Conservation (phyloP, 2,329 filamentous ascomycete genomes). For the Diplodia seriata region DNA sequence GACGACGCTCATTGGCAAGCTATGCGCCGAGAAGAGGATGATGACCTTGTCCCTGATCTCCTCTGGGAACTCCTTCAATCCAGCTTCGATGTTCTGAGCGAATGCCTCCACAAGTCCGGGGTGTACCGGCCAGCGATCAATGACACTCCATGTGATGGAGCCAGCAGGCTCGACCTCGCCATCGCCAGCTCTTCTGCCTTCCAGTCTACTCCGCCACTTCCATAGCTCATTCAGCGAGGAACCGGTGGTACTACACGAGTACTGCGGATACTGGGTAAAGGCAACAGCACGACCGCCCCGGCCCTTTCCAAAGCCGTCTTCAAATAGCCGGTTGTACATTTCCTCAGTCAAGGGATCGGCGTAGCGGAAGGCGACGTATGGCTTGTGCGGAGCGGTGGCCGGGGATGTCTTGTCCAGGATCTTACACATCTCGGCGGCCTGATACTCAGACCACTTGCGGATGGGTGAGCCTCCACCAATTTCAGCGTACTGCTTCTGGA, state of each 20-base stretch:
- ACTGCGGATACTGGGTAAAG: slow-evolving; percentile 98
- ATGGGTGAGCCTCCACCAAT: slow-evolving; percentile 99
- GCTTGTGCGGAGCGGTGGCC: slow-evolving; percentile 93
- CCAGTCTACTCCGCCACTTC: slow-evolving; percentile 91
- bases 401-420: slow-evolving; percentile 89
- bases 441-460: slow-evolving; percentile 96
- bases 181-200: slow-evolving; percentile 71
- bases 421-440: slow-evolving; percentile 96
- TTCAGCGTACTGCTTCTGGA: slow-evolving; percentile 90
- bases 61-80: slow-evolving; percentile 81
- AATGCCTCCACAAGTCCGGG: slow-evolving; percentile 89
- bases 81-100: slow-evolving; percentile 87
- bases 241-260: slow-evolving; percentile 96
- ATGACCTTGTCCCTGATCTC: slow-evolving; percentile 82
- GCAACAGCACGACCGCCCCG: slow-evolving; percentile 93
- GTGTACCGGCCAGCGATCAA: slow-evolving; percentile 97
- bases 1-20: slow-evolving; percentile 94
- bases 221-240: slow-evolving; percentile 96
- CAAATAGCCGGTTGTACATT: slow-evolving; percentile 82
- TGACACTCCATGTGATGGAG: slow-evolving; percentile 92
- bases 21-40: slow-evolving; percentile 92
- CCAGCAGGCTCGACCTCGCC: slow-evolving; percentile 64
- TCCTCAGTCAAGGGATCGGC: slow-evolving; percentile 92
- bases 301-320: slow-evolving; percentile 88
- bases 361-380: slow-evolving; percentile 97